Evolutionary conservation across 2,329 filamentous ascomycete species (phyloP), one percentile per base, ranked within the genome.

Genomic region (Aureobasidium vineae): DNA sequence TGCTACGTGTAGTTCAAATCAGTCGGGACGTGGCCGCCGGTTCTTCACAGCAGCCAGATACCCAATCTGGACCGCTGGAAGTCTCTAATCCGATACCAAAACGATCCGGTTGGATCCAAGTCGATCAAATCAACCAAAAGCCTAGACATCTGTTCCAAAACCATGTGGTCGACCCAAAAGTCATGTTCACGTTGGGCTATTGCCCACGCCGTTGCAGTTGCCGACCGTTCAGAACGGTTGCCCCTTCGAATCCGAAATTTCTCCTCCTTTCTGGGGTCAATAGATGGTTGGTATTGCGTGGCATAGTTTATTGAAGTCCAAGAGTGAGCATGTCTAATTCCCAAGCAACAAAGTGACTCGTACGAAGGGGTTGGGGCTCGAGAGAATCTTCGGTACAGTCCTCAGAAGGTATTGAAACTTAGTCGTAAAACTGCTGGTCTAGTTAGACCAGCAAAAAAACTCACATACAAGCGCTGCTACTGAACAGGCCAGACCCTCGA

Each of bases 141-240:
- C 13, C 57, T 38, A 28, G 57, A 40, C 57, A 61, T 23, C 36
- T n/a, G 43, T 23, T 23, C 13, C 21, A 6, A 47, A 43, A 4
- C 23, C 41, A 59, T 31, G 53, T 59, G 40, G 26, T 59, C 19
- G 40, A 45, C 38, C 33, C 40, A 23, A 13, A 61, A 49, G 19
- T 36, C 59, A 63, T 63, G 59, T 50, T 63, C 43, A 63, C 59
- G 59, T 63, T 63, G 33, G 16, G 45, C 59, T 63, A 63, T 63
- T 63, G 45, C 33, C 33, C 59, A 52, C 28, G 45, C 45, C 59
- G 59, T 63, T 63, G 23, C 36, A n/a, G 31, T 50, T 63, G 59
- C 59, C 59, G 59, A 19, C 59, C 59, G 59, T 63, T 63, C 43
- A 28, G 45, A 63, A 63, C 59, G 59, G 59, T 40, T 52, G 43